These are phyloP conservation scores for Linum usitatissimum DNA, from an alignment of 345 rosid species.

Conservation along the genomic window DNA sequence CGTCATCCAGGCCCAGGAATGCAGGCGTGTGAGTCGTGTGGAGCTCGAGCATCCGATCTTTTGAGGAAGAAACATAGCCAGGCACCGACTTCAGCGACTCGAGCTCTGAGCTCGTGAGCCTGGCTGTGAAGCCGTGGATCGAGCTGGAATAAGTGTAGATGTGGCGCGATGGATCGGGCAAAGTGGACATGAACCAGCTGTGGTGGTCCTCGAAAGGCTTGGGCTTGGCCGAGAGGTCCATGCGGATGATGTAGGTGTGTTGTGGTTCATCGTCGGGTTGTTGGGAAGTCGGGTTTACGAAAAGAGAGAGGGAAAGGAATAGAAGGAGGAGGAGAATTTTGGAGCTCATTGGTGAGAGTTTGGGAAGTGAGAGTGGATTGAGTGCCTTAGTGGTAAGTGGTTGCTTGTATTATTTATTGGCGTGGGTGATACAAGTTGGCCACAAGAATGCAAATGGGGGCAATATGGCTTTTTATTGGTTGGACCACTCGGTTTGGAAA, in stretches of 20 bases:
- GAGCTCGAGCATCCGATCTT: conserved; percentile 20
- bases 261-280: too few species aligned
- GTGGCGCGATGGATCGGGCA: conserved; percentile 7
- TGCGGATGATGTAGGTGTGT: conserved; percentile 21
- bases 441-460: too few species aligned
- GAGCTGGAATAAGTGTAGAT: background rate
- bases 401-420: too few species aligned
- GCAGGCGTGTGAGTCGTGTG: conserved; percentile 35
- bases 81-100: background rate
- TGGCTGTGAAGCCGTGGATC: conserved; percentile 3
- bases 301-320: too few species aligned
- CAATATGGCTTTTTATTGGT: too few species aligned
- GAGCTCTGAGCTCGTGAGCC: background rate
- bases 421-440: too few species aligned
- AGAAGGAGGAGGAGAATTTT: too few species aligned
- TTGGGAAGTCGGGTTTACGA: too few species aligned
- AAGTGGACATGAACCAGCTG: conserved; percentile 25
- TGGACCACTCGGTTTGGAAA: too few species aligned
- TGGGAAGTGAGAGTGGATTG: too few species aligned
- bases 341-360: too few species aligned
- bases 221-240: conserved; percentile 29
- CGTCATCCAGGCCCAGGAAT: conserved; percentile 26
- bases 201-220: conserved; percentile 21
- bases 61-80: conserved; percentile 11
- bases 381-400: too few species aligned